Conservation (phyloP, 768 basidiomycete genomes). For the Antrodiella citrinella region DNA sequence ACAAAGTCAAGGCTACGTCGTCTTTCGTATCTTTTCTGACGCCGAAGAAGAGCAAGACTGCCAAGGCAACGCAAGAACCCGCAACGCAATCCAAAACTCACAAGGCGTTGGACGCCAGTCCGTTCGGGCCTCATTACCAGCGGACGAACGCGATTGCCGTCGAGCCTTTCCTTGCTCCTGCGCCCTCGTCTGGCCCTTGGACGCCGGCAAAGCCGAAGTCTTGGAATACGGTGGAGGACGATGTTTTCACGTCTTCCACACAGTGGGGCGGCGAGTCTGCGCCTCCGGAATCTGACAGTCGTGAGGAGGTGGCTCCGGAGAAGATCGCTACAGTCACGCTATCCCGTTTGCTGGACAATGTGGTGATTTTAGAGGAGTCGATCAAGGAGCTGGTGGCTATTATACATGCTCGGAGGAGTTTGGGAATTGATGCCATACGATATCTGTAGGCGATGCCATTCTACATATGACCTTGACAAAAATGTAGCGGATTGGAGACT, state of each 20-base stretch:
- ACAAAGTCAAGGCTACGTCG: slow-evolving; percentile 43
- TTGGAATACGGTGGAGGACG: slow-evolving; percentile 60
- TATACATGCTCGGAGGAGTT: slow-evolving; percentile 70
- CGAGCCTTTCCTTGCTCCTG: slow-evolving; percentile 58
- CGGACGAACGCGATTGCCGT: slow-evolving; percentile 64
- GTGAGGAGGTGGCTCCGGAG: slow-evolving; percentile 24
- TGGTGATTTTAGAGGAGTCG: slow-evolving; percentile 90
- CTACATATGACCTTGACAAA: not conserved
- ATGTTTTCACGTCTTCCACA: slow-evolving; percentile 50
- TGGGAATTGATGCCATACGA: slow-evolving; percentile 78
- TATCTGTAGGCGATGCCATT: slow-evolving; percentile 40
- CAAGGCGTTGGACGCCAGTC: slow-evolving; percentile 53
- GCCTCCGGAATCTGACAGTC: slow-evolving; percentile 19
- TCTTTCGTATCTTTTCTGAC: slow-evolving; percentile 74
- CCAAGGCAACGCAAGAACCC: slow-evolving; percentile 32
- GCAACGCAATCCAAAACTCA: slow-evolving; percentile 36
- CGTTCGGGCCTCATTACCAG: slow-evolving; percentile 81
- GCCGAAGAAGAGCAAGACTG: slow-evolving; percentile 57
- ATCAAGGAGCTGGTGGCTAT: slow-evolving; percentile 89
- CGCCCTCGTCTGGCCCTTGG: slow-evolving; percentile 59
- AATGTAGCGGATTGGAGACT: not conserved
- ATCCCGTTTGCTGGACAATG: slow-evolving; percentile 84
- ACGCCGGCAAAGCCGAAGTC: slow-evolving; percentile 40
- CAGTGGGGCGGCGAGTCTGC: slow-evolving; percentile 35
- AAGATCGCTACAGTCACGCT: slow-evolving; percentile 51